Percentiles rank a stretch among this genome's conserved stretches.
Evolutionary conservation across 176 grass and related monocot species (phyloP).

Genomic region (Dactylis glomerata): DNA sequence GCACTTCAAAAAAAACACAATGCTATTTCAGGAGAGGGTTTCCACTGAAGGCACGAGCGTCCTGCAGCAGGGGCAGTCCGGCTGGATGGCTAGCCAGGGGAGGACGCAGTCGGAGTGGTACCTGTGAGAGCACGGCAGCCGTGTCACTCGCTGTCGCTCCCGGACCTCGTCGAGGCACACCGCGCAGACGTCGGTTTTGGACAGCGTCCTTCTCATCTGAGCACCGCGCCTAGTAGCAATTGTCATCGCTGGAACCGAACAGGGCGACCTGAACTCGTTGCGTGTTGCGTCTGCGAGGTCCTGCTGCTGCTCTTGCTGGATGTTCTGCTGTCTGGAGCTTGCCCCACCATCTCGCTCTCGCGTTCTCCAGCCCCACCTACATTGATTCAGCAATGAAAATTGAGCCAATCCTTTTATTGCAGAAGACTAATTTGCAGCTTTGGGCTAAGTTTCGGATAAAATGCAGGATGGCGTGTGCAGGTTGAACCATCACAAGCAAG

Average conservation of each 20-base stretch:
- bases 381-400: neutral
- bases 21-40: neutral
- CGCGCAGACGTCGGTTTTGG: constrained; percentile 48
- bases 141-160: constrained; percentile 37
- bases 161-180: constrained; percentile 67
- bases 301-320: neutral
- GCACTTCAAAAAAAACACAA: neutral
- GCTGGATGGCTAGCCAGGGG: constrained; percentile 70
- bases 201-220: constrained; percentile 23
- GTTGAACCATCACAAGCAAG: too few relatives aligned
- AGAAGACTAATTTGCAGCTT: too few relatives aligned
- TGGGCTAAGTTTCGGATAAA: too few relatives aligned
- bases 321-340: constrained; percentile 24
- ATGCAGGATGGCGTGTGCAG: too few relatives aligned
- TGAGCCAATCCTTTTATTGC: neutral
- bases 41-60: constrained; percentile 35
- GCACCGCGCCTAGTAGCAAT: neutral
- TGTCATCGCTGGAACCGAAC: neutral
- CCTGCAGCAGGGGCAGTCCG: constrained; percentile 72
- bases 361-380: constrained; percentile 47
- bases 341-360: constrained; percentile 9
- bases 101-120: constrained; percentile 84
- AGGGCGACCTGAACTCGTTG: neutral
- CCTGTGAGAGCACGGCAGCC: constrained; percentile 80
- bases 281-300: neutral